A percentile compares a stretch with the other conserved stretches of the same genome.
phyloP scores from a whole-genome alignment of 805 yeast species.

The Wickerhamomyces canadensis region DNA sequence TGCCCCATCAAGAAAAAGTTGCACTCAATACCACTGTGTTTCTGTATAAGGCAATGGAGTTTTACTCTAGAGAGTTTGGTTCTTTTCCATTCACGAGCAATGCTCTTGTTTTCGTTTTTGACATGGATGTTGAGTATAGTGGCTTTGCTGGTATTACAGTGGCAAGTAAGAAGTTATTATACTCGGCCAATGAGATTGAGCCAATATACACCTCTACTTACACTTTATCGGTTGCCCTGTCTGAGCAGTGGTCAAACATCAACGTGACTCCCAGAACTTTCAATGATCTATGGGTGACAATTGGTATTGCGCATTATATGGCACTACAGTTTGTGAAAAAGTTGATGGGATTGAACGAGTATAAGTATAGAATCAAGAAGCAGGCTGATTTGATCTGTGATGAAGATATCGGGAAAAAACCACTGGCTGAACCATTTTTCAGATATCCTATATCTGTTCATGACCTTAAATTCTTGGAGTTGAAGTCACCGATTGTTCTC shows the following conservation, averaged over 20 bases:
- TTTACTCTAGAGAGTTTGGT: conserved; percentile 81
- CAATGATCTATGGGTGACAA: conserved; percentile 83
- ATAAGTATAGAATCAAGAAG: conserved; percentile 61
- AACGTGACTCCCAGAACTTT: conserved; percentile 76
- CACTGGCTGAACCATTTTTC: conserved; percentile 68
- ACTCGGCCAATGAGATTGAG: conserved; percentile 71
- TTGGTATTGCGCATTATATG: conserved; percentile 85
- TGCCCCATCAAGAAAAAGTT: conserved; percentile 51
- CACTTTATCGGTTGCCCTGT: conserved; percentile 58
- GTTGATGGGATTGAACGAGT: conserved; percentile 81
- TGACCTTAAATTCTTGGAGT: conserved; percentile 62
- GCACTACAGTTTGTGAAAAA: conserved; percentile 60
- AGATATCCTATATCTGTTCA: conserved; percentile 56
- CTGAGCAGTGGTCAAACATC: conserved; percentile 92
- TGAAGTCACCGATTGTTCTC: conserved; percentile 83
- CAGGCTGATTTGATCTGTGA: conserved; percentile 63
- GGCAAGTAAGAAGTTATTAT: conserved; percentile 55
- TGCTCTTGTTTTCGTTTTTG: conserved; percentile 67
- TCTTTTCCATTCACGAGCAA: conserved; percentile 88
- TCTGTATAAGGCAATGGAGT: conserved; percentile 74
- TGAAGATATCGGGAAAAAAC: conserved; percentile 72
- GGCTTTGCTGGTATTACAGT: conserved; percentile 75
- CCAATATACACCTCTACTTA: conserved; percentile 71
- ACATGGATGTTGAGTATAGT: conserved; percentile 41
- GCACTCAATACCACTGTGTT: conserved; percentile 72